phyloP scores from a whole-genome alignment of 2,329 filamentous ascomycete genomes.

The Escovopsis sp. region DNA sequence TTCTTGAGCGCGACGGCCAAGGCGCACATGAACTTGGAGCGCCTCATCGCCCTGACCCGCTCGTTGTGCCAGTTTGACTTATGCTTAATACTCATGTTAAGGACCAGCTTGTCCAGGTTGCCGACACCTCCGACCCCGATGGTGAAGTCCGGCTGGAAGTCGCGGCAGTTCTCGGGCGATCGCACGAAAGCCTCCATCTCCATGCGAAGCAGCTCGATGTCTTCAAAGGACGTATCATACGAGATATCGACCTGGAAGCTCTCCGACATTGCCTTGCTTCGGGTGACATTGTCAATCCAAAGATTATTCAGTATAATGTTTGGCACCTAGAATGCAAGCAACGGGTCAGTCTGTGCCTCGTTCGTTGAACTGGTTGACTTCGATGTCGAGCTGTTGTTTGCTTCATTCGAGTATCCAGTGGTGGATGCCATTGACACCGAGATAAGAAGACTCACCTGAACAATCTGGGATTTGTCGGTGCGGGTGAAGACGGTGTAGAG shows the following conservation, averaged over 20 bases:
- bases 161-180: constrained; percentile 69
- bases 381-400: too few relatives aligned
- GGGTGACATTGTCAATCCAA: constrained; percentile 91
- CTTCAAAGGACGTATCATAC: constrained; percentile 78
- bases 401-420: too few relatives aligned
- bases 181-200: constrained; percentile 80
- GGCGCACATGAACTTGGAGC: constrained; percentile 95
- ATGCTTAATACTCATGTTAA: constrained; percentile 74
- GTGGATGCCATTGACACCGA: too few relatives aligned
- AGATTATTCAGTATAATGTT: constrained; percentile 83
- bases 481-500: constrained; percentile 85
- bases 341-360: background rate
- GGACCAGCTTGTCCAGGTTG: constrained; percentile 73
- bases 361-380: background rate
- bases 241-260: constrained; percentile 64
- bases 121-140: constrained; percentile 66
- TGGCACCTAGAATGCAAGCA: constrained; percentile 42
- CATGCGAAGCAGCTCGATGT: constrained; percentile 67
- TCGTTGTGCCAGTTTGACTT: constrained; percentile 92
- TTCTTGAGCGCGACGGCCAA: constrained; percentile 71
- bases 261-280: constrained; percentile 85
- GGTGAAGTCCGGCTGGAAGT: constrained; percentile 75
- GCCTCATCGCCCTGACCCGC: constrained; percentile 58
- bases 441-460: constrained; percentile 30
- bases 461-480: constrained; percentile 64